Evolutionary conservation across 768 basidiomycete genomes (phyloP), one percentile per base, ranked within the genome.

Genomic region (Phanerodontia chrysosporium): DNA sequence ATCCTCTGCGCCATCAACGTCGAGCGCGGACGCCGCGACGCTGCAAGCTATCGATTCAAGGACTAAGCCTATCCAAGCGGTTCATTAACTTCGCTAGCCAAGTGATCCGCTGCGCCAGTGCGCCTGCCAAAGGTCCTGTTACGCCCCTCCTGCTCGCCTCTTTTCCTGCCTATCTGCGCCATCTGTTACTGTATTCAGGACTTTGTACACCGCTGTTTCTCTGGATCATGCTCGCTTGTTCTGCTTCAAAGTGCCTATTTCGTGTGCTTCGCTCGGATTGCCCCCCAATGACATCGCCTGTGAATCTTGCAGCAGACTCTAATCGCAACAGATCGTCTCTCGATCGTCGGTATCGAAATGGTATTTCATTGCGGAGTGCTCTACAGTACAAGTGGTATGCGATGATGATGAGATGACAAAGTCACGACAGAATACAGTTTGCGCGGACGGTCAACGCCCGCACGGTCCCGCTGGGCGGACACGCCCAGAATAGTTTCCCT

Each of bases 1-100:
- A 73, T 96, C 0, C 77, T 99, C 7, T 65, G 74, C 61, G 76
- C 78, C 35, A 90, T 96, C 2, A 78, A 95, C 67, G 78, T 92
- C 1, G 83, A 85, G 46, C 69, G 69, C 46, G 95, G 96, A 0
- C 68, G 78, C 58, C 64, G 72, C 25, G 83, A 86, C 45, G 87
- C 83, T 2, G 66, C 61, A 29, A 62, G 61, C 27, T 81, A 78
- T 49, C 42, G 35, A 22, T 65, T 39, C 10, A 36, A 39, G 36
- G 21, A n/a, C 7, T 53, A 25, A 27, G 16, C n/a, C 39, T 39
- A 13, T 6, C 49, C 32, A 24, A 16, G 21, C 10, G 22, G 25
- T 16, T 48, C n/a, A 6, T 45, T 45, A 18, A n/a, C n/a, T n/a
- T n/a, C n/a, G 32, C 14, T 35, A 35, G 7, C 32, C 32, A 35